Percentiles rank a stretch among this genome's conserved stretches.
Conservation (phyloP, 352 stramenopile species). For the Phytophthora brassicae region DNA sequence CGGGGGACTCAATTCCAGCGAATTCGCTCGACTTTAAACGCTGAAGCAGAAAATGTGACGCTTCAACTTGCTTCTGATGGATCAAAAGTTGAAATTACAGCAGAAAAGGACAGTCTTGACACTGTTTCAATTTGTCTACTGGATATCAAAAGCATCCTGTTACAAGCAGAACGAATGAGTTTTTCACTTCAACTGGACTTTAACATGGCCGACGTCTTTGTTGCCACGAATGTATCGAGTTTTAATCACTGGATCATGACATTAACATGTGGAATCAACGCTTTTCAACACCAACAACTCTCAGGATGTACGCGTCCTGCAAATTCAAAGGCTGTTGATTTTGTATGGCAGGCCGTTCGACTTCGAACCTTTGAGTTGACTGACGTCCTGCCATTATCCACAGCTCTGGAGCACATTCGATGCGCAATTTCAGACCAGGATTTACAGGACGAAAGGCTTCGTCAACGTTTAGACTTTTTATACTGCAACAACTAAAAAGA, state of each 20-base stretch:
- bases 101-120: background rate
- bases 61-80: conserved; percentile 21
- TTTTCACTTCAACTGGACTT: conserved; percentile 16
- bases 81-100: conserved; percentile 9
- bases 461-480: conserved; percentile 12
- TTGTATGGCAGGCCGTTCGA: conserved; percentile 49
- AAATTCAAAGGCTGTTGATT: conserved; percentile 11
- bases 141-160: conserved; percentile 10
- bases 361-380: conserved; percentile 51
- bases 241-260: conserved; percentile 41
- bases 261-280: conserved; percentile 40
- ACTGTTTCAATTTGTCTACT: conserved; percentile 1
- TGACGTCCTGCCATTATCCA: conserved; percentile 5
- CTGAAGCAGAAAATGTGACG: conserved; percentile 1
- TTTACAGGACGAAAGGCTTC: conserved; percentile 10
- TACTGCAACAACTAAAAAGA: background rate
- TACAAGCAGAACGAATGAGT: conserved; percentile 1
- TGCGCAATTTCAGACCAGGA: conserved; percentile 11
- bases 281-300: conserved; percentile 38
- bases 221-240: conserved; percentile 1
- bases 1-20: conserved; percentile 26
- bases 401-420: conserved; percentile 21
- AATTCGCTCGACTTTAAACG: background rate
- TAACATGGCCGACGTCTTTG: background rate
- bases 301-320: background rate